These are phyloP conservation scores for Chytriomyces confervae DNA, from an alignment of 192 early-diverging fungal genomes.

Conservation along the genomic window DNA sequence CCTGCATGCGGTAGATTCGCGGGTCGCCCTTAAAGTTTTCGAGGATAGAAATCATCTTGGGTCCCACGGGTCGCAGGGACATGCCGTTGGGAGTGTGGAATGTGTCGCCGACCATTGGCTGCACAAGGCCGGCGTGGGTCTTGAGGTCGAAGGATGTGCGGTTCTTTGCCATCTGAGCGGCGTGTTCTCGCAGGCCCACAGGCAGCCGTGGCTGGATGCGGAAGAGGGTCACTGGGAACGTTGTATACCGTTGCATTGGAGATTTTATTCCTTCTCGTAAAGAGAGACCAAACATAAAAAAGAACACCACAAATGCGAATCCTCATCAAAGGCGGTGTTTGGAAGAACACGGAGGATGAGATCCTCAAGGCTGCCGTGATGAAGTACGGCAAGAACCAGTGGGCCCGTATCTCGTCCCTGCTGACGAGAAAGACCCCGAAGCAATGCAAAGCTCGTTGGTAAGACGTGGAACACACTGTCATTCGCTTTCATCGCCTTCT, in stretches of 20 bases:
- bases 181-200: background rate
- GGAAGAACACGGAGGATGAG: constrained; percentile 99
- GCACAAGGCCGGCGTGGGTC: too few relatives aligned
- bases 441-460: constrained; percentile 99
- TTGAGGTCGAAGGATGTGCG: too few relatives aligned
- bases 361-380: constrained; percentile 95
- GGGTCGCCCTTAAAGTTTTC: background rate
- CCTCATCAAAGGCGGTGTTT: constrained; percentile 89
- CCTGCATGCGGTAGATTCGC: background rate
- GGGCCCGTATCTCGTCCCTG: constrained; percentile 96
- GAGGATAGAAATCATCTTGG: background rate
- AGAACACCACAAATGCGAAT: constrained; percentile 38
- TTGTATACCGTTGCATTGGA: too few relatives aligned
- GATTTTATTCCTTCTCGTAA: too few relatives aligned
- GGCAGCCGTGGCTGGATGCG: constrained; percentile 5
- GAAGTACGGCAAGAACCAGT: constrained; percentile 99
- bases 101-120: too few relatives aligned
- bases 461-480: constrained; percentile 1
- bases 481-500: background rate
- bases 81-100: background rate
- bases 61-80: background rate
- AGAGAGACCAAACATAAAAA: too few relatives aligned
- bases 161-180: too few relatives aligned
- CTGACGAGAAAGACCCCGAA: constrained; percentile 94
- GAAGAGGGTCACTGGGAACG: background rate